Evolutionary conservation across 129 eudicot species (phyloP), one percentile per base, ranked within the genome.

Genomic region (Chrysanthemum lavandulifolium): DNA sequence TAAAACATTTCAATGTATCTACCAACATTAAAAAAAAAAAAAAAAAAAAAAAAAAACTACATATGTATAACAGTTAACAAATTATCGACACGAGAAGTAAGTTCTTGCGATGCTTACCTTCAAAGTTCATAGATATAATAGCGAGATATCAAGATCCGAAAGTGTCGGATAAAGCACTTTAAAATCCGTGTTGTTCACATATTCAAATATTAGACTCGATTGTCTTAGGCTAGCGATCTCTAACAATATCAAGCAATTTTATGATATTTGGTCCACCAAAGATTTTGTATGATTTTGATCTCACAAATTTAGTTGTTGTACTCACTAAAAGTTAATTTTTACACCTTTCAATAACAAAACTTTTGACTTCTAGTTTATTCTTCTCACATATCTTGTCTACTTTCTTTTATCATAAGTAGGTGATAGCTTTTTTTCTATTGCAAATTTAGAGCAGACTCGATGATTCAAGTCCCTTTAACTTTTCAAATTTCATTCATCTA

Each of bases 181-280:
- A 61, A 89, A 93, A 76, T 93, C 96, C 15, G 96, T 87, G 80
- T 86, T 89, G 68, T 93, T 93, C 84, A 93, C 98, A 70, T 83
- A 81, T 84, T 93, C 98, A 77, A 93, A 93, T 77, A 93, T 87
- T 52, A 93, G 85, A 79, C 98, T 93, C 12, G 96, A 96, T n/a
- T 10, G 96, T 92, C 88, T 92, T 92, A 43, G 98, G 89, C 65
- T 92, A n/a, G 98, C 82, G 98, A 80, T 89, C 98, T 80, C 98
- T 85, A 66, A 92, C 98, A 72, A 92, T 92, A 75, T 92, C 98
- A 2, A 89, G 80, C 82, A 93, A 77, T 75, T 89, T 93, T 78
- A 93, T 94, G 82, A 93, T 89, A 80, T 89, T 93, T 78, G 98
- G 96, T 27, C 98, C 96, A 14, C 98, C 98, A 89, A 27, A 93